Evolutionary conservation across 1,284 basidiomycete genomes (phyloP), one percentile per base, ranked within the genome.

Genomic region (Trametes hirsuta): DNA sequence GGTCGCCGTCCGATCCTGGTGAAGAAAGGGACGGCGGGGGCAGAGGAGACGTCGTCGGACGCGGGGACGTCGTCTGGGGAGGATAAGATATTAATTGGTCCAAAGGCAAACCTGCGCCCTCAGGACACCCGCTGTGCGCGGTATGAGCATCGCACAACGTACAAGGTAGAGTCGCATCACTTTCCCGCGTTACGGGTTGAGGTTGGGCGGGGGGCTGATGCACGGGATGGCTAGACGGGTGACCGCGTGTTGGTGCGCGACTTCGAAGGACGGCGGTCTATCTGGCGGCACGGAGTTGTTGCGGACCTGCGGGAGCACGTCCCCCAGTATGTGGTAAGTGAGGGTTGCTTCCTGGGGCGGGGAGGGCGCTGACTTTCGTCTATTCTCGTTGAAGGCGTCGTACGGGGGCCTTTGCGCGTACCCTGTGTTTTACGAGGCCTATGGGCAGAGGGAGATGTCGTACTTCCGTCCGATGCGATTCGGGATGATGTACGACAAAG

Each of bases 401-500:
- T 21, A 44, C 14, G 47, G 47, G 21, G 49, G 18, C 1, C 47
- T 48, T 15, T 24, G 39, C 40, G 8, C 22, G 21, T 48, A 36
- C 12, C 21, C 53, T 2, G 53, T 55, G 10, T 47, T 40, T 5
- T 55, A 48, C 46, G 24, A 47, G 10, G n/a, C 14, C 1, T 10
- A 18, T 9, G 37, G 6, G 1, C 9, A 25, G 25, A 14, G 21
- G 21, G 15, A n/a, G 36, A 51, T 36, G 11, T 6, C 6, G 4
- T 55, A 51, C 44, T 55, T 51, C 44, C 47, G 48, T 22, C 48
- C 58, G 10, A 21, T 22, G 9, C 25, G 39, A 21, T 51, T 25
- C 21, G 48, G 48, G 37, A 55, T 60, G 9, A 22, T 60, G 15
- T 60, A 60, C 39, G 58, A 60, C 49, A 50, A 21, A 6, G 15